Evolutionary conservation across 345 rosid genomes (phyloP).

Genomic region (Linum tenue): DNA sequence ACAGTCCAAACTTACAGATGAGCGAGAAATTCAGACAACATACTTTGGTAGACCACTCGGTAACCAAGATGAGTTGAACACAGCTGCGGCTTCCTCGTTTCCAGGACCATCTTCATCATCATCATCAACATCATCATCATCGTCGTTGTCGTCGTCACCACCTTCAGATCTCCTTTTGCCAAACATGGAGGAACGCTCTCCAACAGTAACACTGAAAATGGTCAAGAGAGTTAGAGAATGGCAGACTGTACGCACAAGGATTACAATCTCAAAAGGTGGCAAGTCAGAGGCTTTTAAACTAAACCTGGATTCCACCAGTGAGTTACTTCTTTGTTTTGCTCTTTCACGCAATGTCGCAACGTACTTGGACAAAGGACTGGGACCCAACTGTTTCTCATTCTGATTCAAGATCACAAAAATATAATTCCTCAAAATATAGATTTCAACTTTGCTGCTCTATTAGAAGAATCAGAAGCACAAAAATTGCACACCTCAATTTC

Average conservation of each 20-base stretch:
- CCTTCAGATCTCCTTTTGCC: conserved; percentile 37
- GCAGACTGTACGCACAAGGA: background rate
- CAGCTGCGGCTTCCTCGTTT: conserved; percentile 42
- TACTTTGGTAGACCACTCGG: conserved; percentile 63
- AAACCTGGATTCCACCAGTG: conserved; percentile 80
- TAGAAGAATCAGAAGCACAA: background rate
- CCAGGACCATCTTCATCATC: conserved; percentile 34
- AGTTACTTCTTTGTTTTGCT: conserved; percentile 59
- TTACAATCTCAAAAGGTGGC: background rate
- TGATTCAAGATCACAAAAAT: conserved; percentile 15
- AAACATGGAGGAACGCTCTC: conserved; percentile 57
- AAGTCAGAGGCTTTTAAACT: background rate
- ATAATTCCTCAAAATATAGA: background rate
- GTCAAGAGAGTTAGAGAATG: conserved; percentile 5
- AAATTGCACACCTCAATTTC: conserved; percentile 46
- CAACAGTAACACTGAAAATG: conserved; percentile 67
- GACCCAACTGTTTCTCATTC: conserved; percentile 57
- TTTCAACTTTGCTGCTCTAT: background rate
- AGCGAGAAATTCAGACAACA: conserved; percentile 6
- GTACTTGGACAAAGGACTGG: conserved; percentile 62
- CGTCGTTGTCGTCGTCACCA: conserved; percentile 46
- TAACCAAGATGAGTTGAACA: conserved; percentile 80
- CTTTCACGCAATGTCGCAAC: conserved; percentile 42
- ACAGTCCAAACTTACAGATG: background rate
- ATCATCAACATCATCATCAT: conserved; percentile 22